Evolutionary conservation across 345 rosid species (phyloP).

Genomic region (Leavenworthia alabamica): DNA sequence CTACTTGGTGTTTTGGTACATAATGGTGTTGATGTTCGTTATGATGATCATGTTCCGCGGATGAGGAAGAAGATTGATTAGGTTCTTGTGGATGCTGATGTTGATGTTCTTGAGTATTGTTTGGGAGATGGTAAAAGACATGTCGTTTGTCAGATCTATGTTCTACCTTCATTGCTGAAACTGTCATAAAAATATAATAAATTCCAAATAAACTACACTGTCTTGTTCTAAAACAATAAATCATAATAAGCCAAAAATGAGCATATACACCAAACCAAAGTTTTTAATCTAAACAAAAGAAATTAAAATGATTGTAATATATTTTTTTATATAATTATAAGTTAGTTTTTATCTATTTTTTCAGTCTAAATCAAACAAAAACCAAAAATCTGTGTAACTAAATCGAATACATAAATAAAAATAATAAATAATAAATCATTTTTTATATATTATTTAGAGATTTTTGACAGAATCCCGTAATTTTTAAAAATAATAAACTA

Average conservation of each 20-base stretch:
- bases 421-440: too few species aligned
- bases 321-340: too few species aligned
- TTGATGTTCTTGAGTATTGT: conserved; percentile 44
- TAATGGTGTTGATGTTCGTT: conserved; percentile 47
- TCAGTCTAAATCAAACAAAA: not conserved
- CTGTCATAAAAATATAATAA: not conserved
- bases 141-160: conserved; percentile 37
- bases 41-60: conserved; percentile 4
- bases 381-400: not conserved
- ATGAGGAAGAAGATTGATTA: conserved; percentile 36
- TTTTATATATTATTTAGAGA: too few species aligned
- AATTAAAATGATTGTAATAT: too few species aligned
- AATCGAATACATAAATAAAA: too few species aligned
- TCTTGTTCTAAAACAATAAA: not conserved
- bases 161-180: conserved; percentile 30
- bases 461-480: too few species aligned
- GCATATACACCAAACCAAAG: not conserved
- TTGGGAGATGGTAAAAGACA: conserved; percentile 83
- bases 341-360: too few species aligned
- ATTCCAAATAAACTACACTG: not conserved
- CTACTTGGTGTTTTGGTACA: conserved; percentile 48
- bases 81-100: conserved; percentile 41
- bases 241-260: too few species aligned
- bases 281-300: not conserved
- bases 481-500: too few species aligned